Percentiles rank a stretch among this genome's conserved stretches.
phyloP scores from a whole-genome alignment of 176 grass and related monocot species.

The Secale cereale region DNA sequence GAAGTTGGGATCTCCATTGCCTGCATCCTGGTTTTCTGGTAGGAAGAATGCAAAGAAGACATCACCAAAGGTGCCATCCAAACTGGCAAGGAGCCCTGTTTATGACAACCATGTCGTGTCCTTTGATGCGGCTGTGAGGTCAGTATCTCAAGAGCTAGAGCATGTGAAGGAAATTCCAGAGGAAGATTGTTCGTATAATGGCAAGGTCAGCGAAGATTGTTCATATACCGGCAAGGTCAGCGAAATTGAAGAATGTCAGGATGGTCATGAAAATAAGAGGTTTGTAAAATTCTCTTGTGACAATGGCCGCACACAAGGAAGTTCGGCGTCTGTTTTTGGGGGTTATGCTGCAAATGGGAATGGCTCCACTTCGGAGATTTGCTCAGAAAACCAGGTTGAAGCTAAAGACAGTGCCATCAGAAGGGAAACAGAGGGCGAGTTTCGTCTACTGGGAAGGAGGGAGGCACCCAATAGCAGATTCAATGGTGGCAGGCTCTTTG shows the following conservation, averaged over 20 bases:
- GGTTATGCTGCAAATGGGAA: constrained; percentile 37
- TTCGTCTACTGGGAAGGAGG: constrained; percentile 87
- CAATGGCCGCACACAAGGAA: constrained; percentile 26
- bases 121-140: constrained; percentile 87
- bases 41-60: constrained; percentile 65
- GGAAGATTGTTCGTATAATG: constrained; percentile 46
- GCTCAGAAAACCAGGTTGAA: constrained; percentile 45
- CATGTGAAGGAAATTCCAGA: constrained; percentile 49
- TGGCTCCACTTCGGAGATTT: constrained; percentile 52
- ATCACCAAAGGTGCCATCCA: constrained; percentile 46
- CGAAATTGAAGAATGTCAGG: constrained; percentile 88
- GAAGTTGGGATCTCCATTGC: constrained; percentile 77
- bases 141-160: constrained; percentile 72
- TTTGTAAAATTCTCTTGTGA: constrained; percentile 59
- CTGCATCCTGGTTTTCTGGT: constrained; percentile 83
- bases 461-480: constrained; percentile 56
- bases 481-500: constrained; percentile 70
- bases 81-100: constrained; percentile 63
- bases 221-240: constrained; percentile 46
- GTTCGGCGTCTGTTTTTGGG: constrained; percentile 53
- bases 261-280: constrained; percentile 53
- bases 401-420: constrained; percentile 85
- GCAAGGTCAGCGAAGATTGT: constrained; percentile 49
- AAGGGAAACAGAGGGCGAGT: constrained; percentile 94
- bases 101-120: constrained; percentile 84